phyloP scores from a whole-genome alignment of 257 asterid species.

The Solanum dulcamara region DNA sequence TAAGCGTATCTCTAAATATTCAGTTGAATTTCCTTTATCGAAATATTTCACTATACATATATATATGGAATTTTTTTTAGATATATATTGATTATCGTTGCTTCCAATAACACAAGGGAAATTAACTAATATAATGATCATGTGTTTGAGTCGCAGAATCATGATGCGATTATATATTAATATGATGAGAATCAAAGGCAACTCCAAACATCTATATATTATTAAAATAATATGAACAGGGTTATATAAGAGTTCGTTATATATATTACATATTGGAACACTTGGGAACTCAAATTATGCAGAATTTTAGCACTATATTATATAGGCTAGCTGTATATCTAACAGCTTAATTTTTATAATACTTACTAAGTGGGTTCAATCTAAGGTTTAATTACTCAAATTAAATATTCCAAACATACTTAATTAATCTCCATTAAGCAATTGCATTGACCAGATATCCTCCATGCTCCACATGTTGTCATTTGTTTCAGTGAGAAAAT shows the following conservation, averaged over 20 bases:
- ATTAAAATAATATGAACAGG: background rate
- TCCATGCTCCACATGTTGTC: conserved; percentile 83
- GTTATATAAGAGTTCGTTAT: background rate
- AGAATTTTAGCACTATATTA: background rate
- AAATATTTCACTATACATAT: background rate
- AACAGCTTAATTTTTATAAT: background rate
- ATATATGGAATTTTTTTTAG: background rate
- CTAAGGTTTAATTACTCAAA: background rate
- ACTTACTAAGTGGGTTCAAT: background rate
- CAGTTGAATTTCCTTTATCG: background rate
- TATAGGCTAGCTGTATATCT: background rate
- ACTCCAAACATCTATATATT: background rate
- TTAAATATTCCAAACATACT: background rate
- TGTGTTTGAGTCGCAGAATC: background rate
- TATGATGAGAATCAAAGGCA: background rate
- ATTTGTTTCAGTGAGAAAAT: conserved; percentile 40
- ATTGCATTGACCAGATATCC: conserved; percentile 82
- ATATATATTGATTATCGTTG: background rate
- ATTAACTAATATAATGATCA: background rate
- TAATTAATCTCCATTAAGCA: conserved; percentile 37
- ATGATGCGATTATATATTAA: background rate
- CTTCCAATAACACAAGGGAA: background rate
- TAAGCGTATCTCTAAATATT: background rate
- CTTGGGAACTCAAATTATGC: background rate
- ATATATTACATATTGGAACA: background rate